Base-by-base conservation (phyloP, 495 filamentous ascomycete genomes). In the Glarea lozoyensis region DNA sequence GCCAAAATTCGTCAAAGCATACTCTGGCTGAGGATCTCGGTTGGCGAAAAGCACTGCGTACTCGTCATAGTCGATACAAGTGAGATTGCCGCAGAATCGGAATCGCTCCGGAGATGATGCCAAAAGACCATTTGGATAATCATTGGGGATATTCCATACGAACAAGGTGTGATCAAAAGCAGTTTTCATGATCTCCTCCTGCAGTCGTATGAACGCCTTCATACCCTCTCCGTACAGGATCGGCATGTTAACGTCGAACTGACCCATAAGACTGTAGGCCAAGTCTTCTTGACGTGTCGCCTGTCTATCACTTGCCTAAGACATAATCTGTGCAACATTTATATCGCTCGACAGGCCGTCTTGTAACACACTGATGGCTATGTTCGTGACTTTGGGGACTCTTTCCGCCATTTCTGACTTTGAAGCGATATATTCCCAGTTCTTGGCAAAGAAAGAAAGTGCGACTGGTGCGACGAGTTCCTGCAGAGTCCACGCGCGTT, bases 221-320 rank as follows among this genome's bases (percentile, higher is more conserved):
- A 12, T 17, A 7, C 40, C 40, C 17, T 43, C 40, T 3, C 40
- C 40, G 29, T 43, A 43, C 7, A 43, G 25, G 2, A 34, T 30
- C 9, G 40, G 40, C 40, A 43, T 43, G 17, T 31, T 43, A 16
- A 43, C 40, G 6, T 30, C 40, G 17, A 43, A 43, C 7, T 33
- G 2, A 1, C 40, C 40, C 13, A 43, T 30, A 12, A 43, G 29
- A n/a, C 27, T 33, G 18, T 43, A 43, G 12, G 40, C 40, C 9
- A 17, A 18, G 19, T 43, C 40, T 34, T 43, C 40, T 12, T 30
- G 4, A 23, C 40, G 19, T 17, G 40, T 43, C 10, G 40, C 35
- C 13, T 2, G 10, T 2, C 40, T 18, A 12, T 19, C 29, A n/a
- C 18, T 29, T 29, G 25, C 25, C 25, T n/a, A 29, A n/a, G 25